Conservation (phyloP, 106 monocot genomes). For the Apostasia shenzhenica region DNA sequence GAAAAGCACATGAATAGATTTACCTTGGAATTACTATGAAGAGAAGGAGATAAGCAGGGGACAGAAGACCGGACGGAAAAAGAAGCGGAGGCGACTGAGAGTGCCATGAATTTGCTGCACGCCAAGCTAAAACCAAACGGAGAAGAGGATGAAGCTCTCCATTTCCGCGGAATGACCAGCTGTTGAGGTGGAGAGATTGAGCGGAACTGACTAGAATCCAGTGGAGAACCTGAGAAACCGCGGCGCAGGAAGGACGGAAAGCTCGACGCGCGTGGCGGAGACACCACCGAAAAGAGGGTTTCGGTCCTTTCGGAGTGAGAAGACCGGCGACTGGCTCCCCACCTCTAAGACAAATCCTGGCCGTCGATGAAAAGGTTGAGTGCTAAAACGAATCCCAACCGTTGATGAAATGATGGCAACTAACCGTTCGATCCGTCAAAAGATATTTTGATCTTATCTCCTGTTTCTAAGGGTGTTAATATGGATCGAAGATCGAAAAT, state of each 20-base stretch:
- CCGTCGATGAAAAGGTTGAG: no score
- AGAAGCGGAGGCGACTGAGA: background rate
- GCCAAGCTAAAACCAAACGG: background rate
- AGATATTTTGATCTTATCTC: no score
- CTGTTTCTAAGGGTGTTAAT: no score
- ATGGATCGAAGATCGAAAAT: no score
- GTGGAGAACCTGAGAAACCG: background rate
- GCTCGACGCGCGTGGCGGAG: background rate
- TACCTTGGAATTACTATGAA: constrained; percentile 1
- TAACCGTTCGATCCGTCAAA: no score
- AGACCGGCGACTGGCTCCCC: background rate
- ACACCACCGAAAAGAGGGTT: background rate
- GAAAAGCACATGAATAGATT: background rate
- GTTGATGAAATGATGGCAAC: no score
- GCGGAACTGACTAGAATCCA: background rate
- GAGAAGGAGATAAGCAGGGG: background rate
- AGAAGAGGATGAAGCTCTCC: background rate
- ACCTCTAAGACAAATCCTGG: no score
- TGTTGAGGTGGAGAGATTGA: background rate
- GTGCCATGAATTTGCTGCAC: background rate
- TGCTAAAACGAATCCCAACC: no score
- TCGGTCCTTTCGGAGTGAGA: background rate
- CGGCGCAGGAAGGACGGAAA: background rate
- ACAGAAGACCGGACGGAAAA: background rate
- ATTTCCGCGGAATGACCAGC: background rate